Percentiles rank a stretch among this genome's conserved stretches.
Conservation (phyloP, 352 stramenopile genomes). For the Globisporangium sylvaticum region DNA sequence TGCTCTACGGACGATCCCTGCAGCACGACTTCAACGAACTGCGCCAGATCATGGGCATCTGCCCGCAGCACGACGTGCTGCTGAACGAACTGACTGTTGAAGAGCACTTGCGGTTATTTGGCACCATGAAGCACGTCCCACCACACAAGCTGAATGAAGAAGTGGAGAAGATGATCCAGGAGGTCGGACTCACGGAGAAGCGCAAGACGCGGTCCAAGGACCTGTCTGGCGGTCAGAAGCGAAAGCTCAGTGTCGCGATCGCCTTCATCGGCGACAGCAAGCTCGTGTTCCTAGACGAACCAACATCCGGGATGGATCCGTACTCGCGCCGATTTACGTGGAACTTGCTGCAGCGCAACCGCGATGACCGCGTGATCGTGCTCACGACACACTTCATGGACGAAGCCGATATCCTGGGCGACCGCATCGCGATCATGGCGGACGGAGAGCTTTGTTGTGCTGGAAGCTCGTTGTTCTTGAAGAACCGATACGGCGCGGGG, state of each 20-base stretch:
- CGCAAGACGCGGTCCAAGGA: slow-evolving; percentile 44
- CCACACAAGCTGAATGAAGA: slow-evolving; percentile 16
- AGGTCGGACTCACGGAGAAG: slow-evolving; percentile 91
- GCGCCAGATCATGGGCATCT: slow-evolving; percentile 92
- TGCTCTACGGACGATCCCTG: slow-evolving; percentile 70
- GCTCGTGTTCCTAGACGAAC: slow-evolving; percentile 90
- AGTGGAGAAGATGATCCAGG: slow-evolving; percentile 45
- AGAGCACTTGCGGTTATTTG: slow-evolving; percentile 94
- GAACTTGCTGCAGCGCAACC: slow-evolving; percentile 76
- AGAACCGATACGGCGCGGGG: slow-evolving; percentile 90
- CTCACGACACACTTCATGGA: slow-evolving; percentile 92
- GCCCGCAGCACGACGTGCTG: slow-evolving; percentile 95
- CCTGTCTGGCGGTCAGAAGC: slow-evolving; percentile 92
- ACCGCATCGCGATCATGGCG: slow-evolving; percentile 89
- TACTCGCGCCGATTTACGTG: slow-evolving; percentile 91
- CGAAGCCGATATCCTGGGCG: slow-evolving; percentile 89
- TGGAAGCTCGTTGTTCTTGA: slow-evolving; percentile 78
- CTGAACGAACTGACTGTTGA: slow-evolving; percentile 93
- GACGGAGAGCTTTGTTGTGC: slow-evolving; percentile 53
- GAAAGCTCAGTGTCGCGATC: slow-evolving; percentile 94
- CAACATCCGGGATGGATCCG: slow-evolving; percentile 94
- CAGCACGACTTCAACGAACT: slow-evolving; percentile 81
- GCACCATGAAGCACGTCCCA: slow-evolving; percentile 84
- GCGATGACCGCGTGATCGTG: slow-evolving; percentile 73
- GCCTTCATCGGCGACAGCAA: slow-evolving; percentile 93